Base-by-base conservation (phyloP, 129 eudicot species). In the Flaveria brownii region DNA sequence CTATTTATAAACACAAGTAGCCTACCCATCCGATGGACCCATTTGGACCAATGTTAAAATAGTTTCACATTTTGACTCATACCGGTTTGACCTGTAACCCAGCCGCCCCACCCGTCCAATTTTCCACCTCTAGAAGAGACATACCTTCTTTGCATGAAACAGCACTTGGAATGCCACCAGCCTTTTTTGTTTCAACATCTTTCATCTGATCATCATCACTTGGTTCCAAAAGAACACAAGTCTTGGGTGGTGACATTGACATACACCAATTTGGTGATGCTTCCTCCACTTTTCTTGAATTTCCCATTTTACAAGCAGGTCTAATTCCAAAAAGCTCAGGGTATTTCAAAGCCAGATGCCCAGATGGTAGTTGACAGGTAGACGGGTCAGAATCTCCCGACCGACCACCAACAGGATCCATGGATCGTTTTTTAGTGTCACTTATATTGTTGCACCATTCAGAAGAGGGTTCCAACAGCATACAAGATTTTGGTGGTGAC, bases 401-500 rank as follows among this genome's bases (percentile, higher is more conserved):
- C 4, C 77, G 81, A 76, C 80, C 82, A 69, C 82, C 78, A 61
- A 18, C 57, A 18, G 83, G 86, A 84, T 74, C 81, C 55, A 84
- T 82, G 66, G 87, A 78, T 20, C 77, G 81, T 71, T 57, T 83
- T 39, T 51, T 82, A 52, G 68, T 42, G 67, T 49, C 82, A 18
- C 15, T 77, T 71, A 57, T 77, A 75, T 87, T 89, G 73, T 74
- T 75, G 57, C 71, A 43, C 39, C 73, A 49, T 68, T 74, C 91
- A 23, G 86, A 82, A 65, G 67, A 17, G 22, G 99, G 97, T 77
- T 94, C 99, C 64, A 91, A 85, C 78, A 91, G 69, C 54, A 81
- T 76, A 83, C 93, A 91, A 11, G 96, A 85, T 80, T 85, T 91
- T 4, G 92, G 93, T 5, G 98, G 98, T 10, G 98, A 91, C 86